Evolutionary conservation across 768 basidiomycete species (phyloP).

Genomic region (Leccinum olivaceopallidum): DNA sequence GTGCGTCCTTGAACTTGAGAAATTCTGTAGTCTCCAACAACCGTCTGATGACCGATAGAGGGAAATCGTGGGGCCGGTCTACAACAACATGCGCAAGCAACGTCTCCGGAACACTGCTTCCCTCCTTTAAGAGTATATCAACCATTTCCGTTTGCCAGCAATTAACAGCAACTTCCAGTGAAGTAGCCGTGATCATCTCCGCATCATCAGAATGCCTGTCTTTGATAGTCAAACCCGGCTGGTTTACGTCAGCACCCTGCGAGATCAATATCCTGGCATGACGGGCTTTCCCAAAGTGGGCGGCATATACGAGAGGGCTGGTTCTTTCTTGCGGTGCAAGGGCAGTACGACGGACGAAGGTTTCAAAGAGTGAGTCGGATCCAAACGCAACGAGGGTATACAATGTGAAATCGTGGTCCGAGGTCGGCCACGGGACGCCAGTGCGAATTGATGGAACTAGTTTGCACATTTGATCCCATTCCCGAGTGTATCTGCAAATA

Average conservation of each 20-base stretch:
- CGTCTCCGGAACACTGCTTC: neutral
- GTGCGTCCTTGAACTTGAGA: neutral
- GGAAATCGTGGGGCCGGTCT: neutral
- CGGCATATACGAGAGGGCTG: constrained; percentile 12
- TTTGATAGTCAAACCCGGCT: neutral
- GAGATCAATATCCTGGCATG: constrained; percentile 3
- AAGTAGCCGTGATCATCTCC: neutral
- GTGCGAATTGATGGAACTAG: neutral
- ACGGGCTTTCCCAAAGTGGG: neutral
- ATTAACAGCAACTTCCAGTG: constrained; percentile 2
- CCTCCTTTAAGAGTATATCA: constrained; percentile 1
- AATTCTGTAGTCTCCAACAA: neutral
- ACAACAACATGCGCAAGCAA: constrained; percentile 1
- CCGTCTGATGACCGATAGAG: no score
- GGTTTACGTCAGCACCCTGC: neutral
- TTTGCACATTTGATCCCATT: constrained; percentile 6
- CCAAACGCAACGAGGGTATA: constrained; percentile 11
- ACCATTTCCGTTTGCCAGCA: neutral
- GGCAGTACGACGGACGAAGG: neutral
- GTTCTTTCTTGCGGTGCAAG: neutral
- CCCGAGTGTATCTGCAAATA: neutral
- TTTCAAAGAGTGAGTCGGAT: neutral
- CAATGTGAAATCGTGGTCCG: constrained; percentile 1
- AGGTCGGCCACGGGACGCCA: constrained; percentile 7
- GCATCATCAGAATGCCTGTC: neutral